A percentile compares a stretch with the other conserved stretches of the same genome.
phyloP scores from a whole-genome alignment of 768 basidiomycete genomes.

The Cystoderma amianthinum region DNA sequence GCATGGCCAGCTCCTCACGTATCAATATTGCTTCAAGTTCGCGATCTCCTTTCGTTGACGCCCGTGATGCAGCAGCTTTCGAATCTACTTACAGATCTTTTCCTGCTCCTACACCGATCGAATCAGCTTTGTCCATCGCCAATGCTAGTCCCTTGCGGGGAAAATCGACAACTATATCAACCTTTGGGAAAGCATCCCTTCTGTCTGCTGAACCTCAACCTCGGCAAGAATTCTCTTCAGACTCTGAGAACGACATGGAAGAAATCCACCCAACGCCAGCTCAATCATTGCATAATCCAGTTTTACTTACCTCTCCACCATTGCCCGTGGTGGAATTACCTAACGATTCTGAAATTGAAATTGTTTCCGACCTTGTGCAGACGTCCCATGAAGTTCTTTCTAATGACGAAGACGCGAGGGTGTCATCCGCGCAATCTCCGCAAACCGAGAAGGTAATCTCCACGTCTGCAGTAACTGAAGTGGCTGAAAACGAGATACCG shows the following conservation, averaged over 20 bases:
- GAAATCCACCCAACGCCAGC: conserved; percentile 13
- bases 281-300: conserved; percentile 4
- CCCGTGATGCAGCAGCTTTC: not conserved
- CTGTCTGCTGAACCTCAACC: conserved; percentile 9
- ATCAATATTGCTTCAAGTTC: not conserved
- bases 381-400: not conserved
- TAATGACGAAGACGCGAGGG: not conserved
- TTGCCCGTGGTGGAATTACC: conserved; percentile 32
- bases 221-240: conserved; percentile 4
- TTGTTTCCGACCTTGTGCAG: not conserved
- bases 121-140: conserved; percentile 62
- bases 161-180: conserved; percentile 8
- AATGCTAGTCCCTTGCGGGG: conserved; percentile 38
- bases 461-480: not conserved
- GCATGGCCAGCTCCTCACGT: not conserved
- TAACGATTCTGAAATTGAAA: conserved; percentile 6
- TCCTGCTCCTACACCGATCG: conserved; percentile 46
- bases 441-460: too few relatives aligned
- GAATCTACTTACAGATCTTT: conserved; percentile 34
- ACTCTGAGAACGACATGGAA: conserved; percentile 28
- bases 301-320: conserved; percentile 8
- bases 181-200: conserved; percentile 12
- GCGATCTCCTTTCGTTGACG: not conserved
- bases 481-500: not conserved
- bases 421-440: too few relatives aligned